phyloP scores from a whole-genome alignment of 2,329 filamentous ascomycete genomes.

The Immersiporthe knoxdaviesiana region DNA sequence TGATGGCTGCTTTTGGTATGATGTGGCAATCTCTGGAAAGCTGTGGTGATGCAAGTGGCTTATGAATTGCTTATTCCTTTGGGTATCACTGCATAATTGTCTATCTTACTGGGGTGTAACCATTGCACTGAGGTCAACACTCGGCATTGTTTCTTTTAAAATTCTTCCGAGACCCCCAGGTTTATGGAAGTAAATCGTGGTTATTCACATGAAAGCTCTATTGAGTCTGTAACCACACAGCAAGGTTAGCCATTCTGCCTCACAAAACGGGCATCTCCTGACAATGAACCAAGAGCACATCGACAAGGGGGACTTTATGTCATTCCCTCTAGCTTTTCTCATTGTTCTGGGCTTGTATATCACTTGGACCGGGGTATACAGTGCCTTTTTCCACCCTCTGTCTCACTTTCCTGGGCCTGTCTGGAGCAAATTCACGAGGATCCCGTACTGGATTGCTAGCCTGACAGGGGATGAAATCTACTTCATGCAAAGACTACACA shows the following conservation, averaged over 20 bases:
- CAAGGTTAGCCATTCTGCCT: too few species aligned
- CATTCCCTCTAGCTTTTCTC: neutral
- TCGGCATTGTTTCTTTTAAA: too few species aligned
- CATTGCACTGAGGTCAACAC: too few species aligned
- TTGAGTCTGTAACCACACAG: too few species aligned
- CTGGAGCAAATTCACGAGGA: conserved; percentile 29
- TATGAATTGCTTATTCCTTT: neutral
- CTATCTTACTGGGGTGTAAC: neutral
- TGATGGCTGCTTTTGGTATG: neutral
- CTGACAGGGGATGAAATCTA: conserved; percentile 31
- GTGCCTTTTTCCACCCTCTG: conserved; percentile 10
- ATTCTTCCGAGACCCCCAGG: too few species aligned
- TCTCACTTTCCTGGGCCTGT: conserved; percentile 21
- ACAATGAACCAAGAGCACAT: neutral
- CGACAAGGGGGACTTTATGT: too few species aligned
- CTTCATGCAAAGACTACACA: conserved; percentile 24
- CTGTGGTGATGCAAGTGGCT: neutral
- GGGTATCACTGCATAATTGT: neutral
- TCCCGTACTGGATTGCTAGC: conserved; percentile 32
- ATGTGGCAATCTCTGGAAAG: too few species aligned
- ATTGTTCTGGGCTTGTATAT: neutral
- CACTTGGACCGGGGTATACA: conserved; percentile 8
- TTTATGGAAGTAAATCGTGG: too few species aligned
- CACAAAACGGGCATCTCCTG: neutral
- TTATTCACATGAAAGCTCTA: too few species aligned